Conservation (phyloP, 306 rosid genomes). For the Castanea mollissima region DNA sequence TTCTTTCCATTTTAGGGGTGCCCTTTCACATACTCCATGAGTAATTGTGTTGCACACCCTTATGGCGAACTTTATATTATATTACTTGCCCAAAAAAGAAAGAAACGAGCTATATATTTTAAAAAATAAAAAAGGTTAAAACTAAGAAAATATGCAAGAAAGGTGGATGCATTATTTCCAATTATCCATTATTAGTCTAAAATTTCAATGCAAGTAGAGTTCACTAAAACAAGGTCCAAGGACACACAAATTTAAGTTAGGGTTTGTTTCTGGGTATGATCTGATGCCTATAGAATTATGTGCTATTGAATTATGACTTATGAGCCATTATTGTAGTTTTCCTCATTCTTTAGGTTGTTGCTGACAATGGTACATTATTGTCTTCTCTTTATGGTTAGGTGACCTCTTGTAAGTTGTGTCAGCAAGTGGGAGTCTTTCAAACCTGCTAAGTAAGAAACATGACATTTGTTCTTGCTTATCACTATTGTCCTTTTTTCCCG, state of each 20-base stretch:
- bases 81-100: too few relatives aligned
- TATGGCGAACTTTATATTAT: too few relatives aligned
- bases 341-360: conserved; percentile 22
- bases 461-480: not conserved
- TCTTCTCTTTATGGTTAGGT: conserved; percentile 51
- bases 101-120: too few relatives aligned
- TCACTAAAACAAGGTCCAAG: not conserved
- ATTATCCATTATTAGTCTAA: too few relatives aligned
- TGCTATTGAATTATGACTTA: not conserved
- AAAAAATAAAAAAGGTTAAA: too few relatives aligned
- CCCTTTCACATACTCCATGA: too few relatives aligned
- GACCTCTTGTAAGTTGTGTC: conserved; percentile 93
- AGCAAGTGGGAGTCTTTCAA: conserved; percentile 98
- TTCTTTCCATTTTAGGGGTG: too few relatives aligned
- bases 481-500: too few relatives aligned
- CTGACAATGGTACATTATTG: conserved; percentile 23
- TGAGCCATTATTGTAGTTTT: conserved; percentile 11
- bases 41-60: too few relatives aligned
- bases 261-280: not conserved
- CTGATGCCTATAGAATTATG: not conserved
- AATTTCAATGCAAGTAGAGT: not conserved
- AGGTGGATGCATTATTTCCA: too few relatives aligned
- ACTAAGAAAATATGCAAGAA: too few relatives aligned
- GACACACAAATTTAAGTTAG: not conserved
- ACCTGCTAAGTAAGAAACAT: conserved; percentile 84